Base-by-base conservation (phyloP, 352 stramenopile genomes). In the Pythium phragmitis region DNA sequence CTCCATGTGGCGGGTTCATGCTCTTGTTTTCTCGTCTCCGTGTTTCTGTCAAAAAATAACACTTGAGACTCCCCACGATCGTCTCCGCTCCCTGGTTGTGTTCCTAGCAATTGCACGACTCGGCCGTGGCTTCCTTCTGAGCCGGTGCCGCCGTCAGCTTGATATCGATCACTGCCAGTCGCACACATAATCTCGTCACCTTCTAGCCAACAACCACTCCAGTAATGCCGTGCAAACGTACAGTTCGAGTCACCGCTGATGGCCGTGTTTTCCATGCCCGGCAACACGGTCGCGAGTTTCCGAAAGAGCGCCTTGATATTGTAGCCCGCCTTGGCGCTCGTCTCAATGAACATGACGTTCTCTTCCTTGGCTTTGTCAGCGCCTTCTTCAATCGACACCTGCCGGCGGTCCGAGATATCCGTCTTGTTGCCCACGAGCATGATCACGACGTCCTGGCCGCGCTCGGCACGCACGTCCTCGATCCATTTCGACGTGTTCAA, bases 401-500 rank as follows among this genome's bases (percentile, higher is more conserved):
- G 91, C 51, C 90, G 88, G 62, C 98, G 96, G 67, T 99, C 97
- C 47, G 92, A 98, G 49, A 99, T 92, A 77, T 99, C 98, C 41
- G 97, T 99, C 83, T 99, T 99, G 82, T 99, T 99, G 57, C 97
- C 98, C 37, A 99, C 98, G 9, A 99, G 80, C 81, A 99, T 99
- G 83, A 99, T 99, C 41, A 99, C 93, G 28, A 99, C 97, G 75
- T 99, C 97, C 65, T 98, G 97, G 42, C 97, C 97, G 60, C 97
- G 87, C 74, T 99, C 97, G 39, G 91, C 96, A 45, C 98, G 89
- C 36, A 99, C 97, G 69, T 99, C 98, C 75, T 99, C 96, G 33
- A 99, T 98, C 98, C 98, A 99, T 73, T 99, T 99, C 66, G 90
- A 89, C 43, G 97, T 99, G 79, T 99, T 99, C 19, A 99, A 72